Base-by-base conservation (phyloP, 495 filamentous ascomycete genomes). In the Aspergillus affinis region DNA sequence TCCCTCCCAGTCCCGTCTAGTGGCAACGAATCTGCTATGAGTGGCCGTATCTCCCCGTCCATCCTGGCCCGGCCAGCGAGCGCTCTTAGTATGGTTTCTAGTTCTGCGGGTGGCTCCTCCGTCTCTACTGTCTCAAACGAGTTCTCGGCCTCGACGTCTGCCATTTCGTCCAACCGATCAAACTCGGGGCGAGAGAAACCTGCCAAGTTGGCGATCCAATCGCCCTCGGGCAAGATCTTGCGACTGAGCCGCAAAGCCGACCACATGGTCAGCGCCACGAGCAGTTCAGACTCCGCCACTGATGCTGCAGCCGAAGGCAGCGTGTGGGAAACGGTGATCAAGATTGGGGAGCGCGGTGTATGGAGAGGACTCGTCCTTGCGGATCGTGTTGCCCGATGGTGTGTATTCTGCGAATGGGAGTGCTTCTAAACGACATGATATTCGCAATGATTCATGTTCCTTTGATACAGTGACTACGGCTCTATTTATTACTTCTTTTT, bases 271-370 rank as follows among this genome's bases (percentile, higher is more conserved):
- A 70, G 79, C 54, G 71, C 75, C 12, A 78, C 78, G 17, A 73
- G 72, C 29, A 75, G 78, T 47, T 70, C 70, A 21, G 72, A 76
- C 47, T 74, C 75, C 36, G 65, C 70, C 50, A 77, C 67, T 7
- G 86, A 84, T 51, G 86, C 84, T 15, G 75, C 72, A 0, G 87
- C 86, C 6, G 90, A 93, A 55, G 90, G 91, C 15, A 90, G 89
- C 49, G 83, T 88, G 0, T 98, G 95, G 95, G 94, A 98, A 76
- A 98, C 93, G 7, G 94, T 98, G 48, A 96, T 98, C 72, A 98
- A 98, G 78, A 92, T 93, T 72, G 91, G 90, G 0, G 94, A 98
- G 69, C 81, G 87, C 27, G 94, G 94, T 0, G 82, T 88, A 26
- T 98, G 94, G 94, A 85, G 94, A 60, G 95, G 91, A 0, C 74